These are phyloP conservation scores for Yarrowia alimentaria DNA, from an alignment of 805 yeast genomes.

Conservation along the genomic window DNA sequence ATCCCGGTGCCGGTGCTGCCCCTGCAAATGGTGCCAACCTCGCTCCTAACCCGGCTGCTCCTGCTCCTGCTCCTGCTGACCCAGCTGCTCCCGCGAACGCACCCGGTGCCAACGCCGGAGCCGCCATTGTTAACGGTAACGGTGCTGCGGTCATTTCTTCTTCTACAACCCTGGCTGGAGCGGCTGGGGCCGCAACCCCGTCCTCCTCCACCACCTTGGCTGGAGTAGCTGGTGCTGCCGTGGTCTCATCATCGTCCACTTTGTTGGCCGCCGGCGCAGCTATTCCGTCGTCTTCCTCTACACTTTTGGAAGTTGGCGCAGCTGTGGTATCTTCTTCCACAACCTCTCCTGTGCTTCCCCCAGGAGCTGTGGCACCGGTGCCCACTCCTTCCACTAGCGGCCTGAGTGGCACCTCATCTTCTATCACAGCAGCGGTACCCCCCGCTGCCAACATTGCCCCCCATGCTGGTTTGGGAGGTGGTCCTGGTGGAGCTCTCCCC, in stretches of 20 bases:
- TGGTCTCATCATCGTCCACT: not conserved
- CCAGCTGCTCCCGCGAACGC: conserved; percentile 1
- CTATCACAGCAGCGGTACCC: conserved; percentile 27
- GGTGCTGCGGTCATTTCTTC: not conserved
- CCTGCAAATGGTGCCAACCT: conserved; percentile 9
- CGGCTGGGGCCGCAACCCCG: conserved; percentile 7
- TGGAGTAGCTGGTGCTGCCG: not conserved
- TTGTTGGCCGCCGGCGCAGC: conserved; percentile 8
- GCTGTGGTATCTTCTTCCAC: conserved; percentile 8
- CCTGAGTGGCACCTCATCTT: conserved; percentile 6
- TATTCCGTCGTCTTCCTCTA: not conserved
- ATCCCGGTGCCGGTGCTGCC: conserved; percentile 20
- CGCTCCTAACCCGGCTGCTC: conserved; percentile 5
- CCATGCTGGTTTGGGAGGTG: conserved; percentile 31
- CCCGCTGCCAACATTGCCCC: conserved; percentile 29
- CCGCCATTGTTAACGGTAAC: not conserved
- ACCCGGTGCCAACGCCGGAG: conserved; percentile 1
- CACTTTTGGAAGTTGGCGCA: too few relatives aligned
- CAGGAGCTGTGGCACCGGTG: not conserved
- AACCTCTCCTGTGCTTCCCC: not conserved
- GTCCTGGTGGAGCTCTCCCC: conserved; percentile 29
- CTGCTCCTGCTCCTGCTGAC: conserved; percentile 6
- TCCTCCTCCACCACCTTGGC: conserved; percentile 3
- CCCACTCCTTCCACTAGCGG: conserved; percentile 1
- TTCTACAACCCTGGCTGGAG: not conserved